Evolutionary conservation across 2,329 filamentous ascomycete genomes (phyloP), one percentile per base, ranked within the genome.

Genomic region (Neoascochyta sp.): DNA sequence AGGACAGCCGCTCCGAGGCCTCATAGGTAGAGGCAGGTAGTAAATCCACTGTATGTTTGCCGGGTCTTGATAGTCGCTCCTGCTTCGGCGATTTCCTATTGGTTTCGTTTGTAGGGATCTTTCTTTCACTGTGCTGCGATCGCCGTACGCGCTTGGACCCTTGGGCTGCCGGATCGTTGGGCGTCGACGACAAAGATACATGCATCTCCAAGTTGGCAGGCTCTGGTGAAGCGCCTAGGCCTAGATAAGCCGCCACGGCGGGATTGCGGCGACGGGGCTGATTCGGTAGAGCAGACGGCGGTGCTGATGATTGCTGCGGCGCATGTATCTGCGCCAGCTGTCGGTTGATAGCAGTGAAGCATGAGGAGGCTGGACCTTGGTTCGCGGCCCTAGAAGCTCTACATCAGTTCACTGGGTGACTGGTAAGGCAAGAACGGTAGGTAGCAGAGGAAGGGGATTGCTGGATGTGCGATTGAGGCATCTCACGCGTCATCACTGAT

Each of bases 321-420:
- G 26, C 23, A 10, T 35, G 31, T 12, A 37, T 30, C 16, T 43
- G 43, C 9, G 24, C 11, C 11, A 29, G 27, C 10, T 15, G 33
- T 5, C 38, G 39, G 15, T 59, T 57, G 26, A 59, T 52, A 4
- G 55, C 47, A 9, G 47, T 57, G 19, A 56, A 56, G 16, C 45
- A 35, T 27, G 48, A 39, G n/a, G 40, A 34, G 3, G 33, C 18
- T 2, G 18, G 24, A 11, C 9, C 6, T 21, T 19, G 11, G 5
- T 12, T 15, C 7, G 22, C 14, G 9, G 14, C 24, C 9, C 45
- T 48, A 29, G 4, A 16, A 16, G 24, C 20, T 23, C 33, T 17
- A 20, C 13, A 11, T 43, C 32, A 40, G 39, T 29, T 16, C n/a
- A n/a, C 18, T n/a, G n/a, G n/a, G n/a, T n/a, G n/a, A n/a, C n/a